Evolutionary conservation across 805 yeast species (phyloP), one percentile per base, ranked within the genome.

Genomic region (Ogataea minuta): DNA sequence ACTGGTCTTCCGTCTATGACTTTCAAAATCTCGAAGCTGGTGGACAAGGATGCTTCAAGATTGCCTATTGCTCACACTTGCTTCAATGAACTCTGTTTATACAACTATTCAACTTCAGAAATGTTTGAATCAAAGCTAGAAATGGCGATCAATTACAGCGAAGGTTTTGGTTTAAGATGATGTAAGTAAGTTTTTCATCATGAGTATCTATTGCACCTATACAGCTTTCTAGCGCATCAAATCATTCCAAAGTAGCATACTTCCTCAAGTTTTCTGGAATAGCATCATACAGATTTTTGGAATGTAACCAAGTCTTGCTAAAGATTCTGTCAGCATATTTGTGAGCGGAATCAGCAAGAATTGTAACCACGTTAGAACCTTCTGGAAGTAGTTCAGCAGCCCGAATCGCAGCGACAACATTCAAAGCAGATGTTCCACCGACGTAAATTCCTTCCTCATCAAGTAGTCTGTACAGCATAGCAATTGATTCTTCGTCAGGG

Each of bases 21-120:
- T 30, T 81, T 93, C 53, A 81, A 81, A 44, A 75, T 91, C n/a
- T 75, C 82, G 11, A 73, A 74, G 39, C 52, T 66, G 9, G 40
- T 34, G 6, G 52, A 44, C 24, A 40, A 33, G 16, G 45, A 34
- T 10, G 7, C 27, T 10, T 66, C 67, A 23, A 66, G 82, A 33
- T 63, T 90, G 12, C 98, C 98, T 0, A 66, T 83, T 11, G 88
- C 97, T 0, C 98, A 91, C 57, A 93, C 98, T 0, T 91, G 99
- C 53, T 91, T 93, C 67, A 93, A 91, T 57, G 96, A 91, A 65
- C 58, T 91, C 16, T 83, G 91, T 39, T 50, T 93, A 5, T 84
- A 79, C 60, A 79, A 79, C 25, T 91, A 91, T 59, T 49, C 62
- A 10, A 56, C 74, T 5, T 66, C 67, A 43, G 76, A 72, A n/a